phyloP scores from a whole-genome alignment of 257 asterid species.

The Rhazya stricta region DNA sequence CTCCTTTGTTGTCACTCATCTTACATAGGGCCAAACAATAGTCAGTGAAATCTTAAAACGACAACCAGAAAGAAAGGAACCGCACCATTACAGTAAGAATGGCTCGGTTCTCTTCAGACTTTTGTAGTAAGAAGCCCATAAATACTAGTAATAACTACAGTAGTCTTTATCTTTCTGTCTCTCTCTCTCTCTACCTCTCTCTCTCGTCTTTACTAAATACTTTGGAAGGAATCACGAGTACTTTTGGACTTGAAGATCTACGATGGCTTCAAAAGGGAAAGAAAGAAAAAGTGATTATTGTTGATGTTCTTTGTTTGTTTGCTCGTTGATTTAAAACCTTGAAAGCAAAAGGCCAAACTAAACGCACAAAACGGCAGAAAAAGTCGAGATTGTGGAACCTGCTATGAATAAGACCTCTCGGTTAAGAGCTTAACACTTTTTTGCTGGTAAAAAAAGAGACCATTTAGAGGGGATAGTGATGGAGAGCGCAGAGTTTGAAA shows the following conservation, averaged over 20 bases:
- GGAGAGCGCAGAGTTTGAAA: conserved; percentile 9
- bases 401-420: conserved; percentile 42
- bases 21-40: conserved; percentile 14
- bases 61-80: conserved; percentile 11
- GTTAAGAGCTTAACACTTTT: conserved; percentile 20
- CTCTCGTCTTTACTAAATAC: background rate
- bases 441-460: conserved; percentile 1
- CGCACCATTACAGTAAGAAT: conserved; percentile 25
- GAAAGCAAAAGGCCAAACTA: conserved; percentile 18
- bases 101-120: conserved; percentile 11
- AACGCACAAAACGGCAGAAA: conserved; percentile 21
- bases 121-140: background rate
- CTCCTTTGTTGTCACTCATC: conserved; percentile 43
- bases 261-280: conserved; percentile 26
- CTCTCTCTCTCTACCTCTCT: background rate
- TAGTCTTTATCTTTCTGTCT: background rate
- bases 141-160: background rate
- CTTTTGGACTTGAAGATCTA: conserved; percentile 14
- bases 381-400: conserved; percentile 55
- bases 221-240: background rate
- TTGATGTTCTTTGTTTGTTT: conserved; percentile 10
- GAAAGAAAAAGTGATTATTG: conserved; percentile 9
- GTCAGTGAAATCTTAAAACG: background rate
- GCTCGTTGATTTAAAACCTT: background rate
- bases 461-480: background rate